These are phyloP conservation scores for Coemansia sp. DNA, from an alignment of 192 early-diverging fungal genomes.

Conservation along the genomic window DNA sequence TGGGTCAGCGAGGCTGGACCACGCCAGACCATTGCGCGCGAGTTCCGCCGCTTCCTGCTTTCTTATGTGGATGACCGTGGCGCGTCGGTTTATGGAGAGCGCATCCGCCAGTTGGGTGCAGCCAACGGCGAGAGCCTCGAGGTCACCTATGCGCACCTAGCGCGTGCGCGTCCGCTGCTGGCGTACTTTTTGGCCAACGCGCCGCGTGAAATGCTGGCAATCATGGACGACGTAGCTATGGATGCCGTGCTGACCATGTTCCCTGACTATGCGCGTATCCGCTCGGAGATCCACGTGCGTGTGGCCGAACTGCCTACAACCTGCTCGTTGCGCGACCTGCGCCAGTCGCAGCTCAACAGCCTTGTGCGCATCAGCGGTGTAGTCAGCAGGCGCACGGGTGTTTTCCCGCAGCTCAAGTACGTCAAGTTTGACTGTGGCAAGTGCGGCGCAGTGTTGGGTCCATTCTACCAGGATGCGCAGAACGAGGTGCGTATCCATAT, in stretches of 20 bases:
- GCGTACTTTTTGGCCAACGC: conserved; percentile 89
- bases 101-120: conserved; percentile 85
- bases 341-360: conserved; percentile 89
- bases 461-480: conserved; percentile 89
- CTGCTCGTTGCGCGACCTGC: conserved; percentile 82
- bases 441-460: conserved; percentile 86
- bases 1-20: conserved; percentile 85
- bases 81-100: conserved; percentile 89
- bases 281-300: conserved; percentile 90
- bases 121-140: conserved; percentile 84
- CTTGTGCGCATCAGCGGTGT: conserved; percentile 89
- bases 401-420: conserved; percentile 96
- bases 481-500: conserved; percentile 78
- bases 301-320: conserved; percentile 84
- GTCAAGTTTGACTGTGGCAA: conserved; percentile 95
- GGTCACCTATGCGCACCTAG: conserved; percentile 80
- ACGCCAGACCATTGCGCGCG: conserved; percentile 74
- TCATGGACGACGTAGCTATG: conserved; percentile 92
- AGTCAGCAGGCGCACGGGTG: conserved; percentile 87
- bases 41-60: conserved; percentile 86
- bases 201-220: conserved; percentile 80
- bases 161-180: conserved; percentile 71
- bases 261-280: conserved; percentile 87
- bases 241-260: conserved; percentile 86
- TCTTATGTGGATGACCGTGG: conserved; percentile 82